Evolutionary conservation across 2,329 filamentous ascomycete genomes (phyloP), one percentile per base, ranked within the genome.

Genomic region (Neonectria coccinea): DNA sequence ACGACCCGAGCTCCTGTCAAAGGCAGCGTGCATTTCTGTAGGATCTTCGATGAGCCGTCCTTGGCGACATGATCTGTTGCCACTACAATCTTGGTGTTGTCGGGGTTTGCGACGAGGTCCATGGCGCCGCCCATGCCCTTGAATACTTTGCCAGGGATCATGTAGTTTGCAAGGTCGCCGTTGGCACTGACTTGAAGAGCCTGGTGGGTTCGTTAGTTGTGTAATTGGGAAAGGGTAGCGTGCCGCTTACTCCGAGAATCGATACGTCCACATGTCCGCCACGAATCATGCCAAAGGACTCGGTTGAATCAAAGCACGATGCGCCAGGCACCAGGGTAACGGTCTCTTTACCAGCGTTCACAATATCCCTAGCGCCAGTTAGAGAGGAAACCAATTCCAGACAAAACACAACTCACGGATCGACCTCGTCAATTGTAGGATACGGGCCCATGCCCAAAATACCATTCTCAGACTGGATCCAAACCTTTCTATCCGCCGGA

Each of bases 331-430:
- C 81, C 1, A 96, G 84, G 0, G 93, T 96, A 0, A 94, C 92
- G 0, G 92, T 97, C 77, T 97, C 92, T 76, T 97, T 97, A 62
- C 93, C 92, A 0, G 93, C 93, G 72, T 96, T 97, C 81, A 96
- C 91, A 67, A 94, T 88, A 71, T 95, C 92, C 11, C 82, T 84
- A 39, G 8, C 1, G 2, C 16, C 2, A 12, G 53, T 73, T 61
- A 73, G 68, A 25, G 12, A 2, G 2, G 14, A 33, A 48, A 29
- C 14, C 33, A 60, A 44, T 7, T 20, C 5, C 18, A 27, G 16
- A 1, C 1, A 6, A 11, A 11, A n/a, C 9, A 8, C 2, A 4
- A 77, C 80, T 70, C 73, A 82, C 72, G 91, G 82, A 75, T 96
- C 93, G 53, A 93, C 87, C 66, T 92, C 83, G 1, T 88, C 89